Evolutionary conservation across 192 early-diverging fungal species (phyloP), one percentile per base, ranked within the genome.

Genomic region (Cladochytrium replicatum): DNA sequence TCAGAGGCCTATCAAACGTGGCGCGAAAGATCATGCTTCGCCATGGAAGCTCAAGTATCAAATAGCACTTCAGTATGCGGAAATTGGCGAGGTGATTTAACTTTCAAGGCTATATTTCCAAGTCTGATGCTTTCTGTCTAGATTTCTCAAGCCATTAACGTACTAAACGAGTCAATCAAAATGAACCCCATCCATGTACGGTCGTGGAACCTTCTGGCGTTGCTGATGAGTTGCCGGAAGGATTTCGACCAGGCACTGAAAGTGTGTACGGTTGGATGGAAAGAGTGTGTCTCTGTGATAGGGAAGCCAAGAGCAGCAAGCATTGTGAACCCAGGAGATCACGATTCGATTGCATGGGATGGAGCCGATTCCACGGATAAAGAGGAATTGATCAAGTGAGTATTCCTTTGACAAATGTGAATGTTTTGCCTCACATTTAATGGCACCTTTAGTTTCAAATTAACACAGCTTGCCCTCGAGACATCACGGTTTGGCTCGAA

Each of bases 31-130:
- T n/a, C n/a, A n/a, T n/a, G n/a, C n/a, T n/a, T n/a, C n/a, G n/a
- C n/a, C 34, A 3, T 60, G 64, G 52, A 29, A 66, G 30, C 29
- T 64, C n/a, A 43, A 32, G 24, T 76, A 69, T 41, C 74, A 76
- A 37, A 39, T 66, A 2, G 74, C 61, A 6, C 41, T 76, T 24
- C 67, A 69, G 41, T 44, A 54, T 2, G 67, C 64, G 4, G 74
- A 76, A 42, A 45, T 60, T 43, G 69, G 69, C 17, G 69, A 76
- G 57, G 73, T 75, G n/a, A n/a, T n/a, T n/a, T n/a, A n/a, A n/a
- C n/a, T n/a, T n/a, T n/a, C n/a, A n/a, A n/a, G 5, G 27, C 11
- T 4, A 21, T 13, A 24, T 25, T 4, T 32, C 6, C n/a, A n/a
- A n/a, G n/a, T n/a, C n/a, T n/a, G n/a, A n/a, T n/a, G n/a, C n/a